Evolutionary conservation across 495 filamentous ascomycete genomes (phyloP).

Genomic region (Xeromyces bisporus): DNA sequence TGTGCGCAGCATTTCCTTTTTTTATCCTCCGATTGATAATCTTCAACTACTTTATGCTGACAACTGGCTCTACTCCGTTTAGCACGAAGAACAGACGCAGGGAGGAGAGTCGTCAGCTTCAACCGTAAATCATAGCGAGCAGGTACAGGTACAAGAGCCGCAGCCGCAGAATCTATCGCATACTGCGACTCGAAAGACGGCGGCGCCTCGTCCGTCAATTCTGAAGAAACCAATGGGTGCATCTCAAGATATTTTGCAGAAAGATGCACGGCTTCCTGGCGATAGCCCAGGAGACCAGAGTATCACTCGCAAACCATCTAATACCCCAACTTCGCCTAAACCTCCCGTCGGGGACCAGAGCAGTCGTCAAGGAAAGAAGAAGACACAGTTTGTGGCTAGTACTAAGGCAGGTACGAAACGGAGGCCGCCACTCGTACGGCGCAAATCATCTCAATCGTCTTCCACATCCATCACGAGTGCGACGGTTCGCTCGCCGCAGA

Average conservation of each 20-base stretch:
- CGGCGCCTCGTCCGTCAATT: conserved; percentile 17
- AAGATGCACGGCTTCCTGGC: too few relatives aligned
- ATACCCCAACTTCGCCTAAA: conserved; percentile 13
- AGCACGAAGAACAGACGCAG: too few relatives aligned
- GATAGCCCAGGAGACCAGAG: conserved; percentile 16
- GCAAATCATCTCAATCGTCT: conserved; percentile 24
- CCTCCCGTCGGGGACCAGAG: conserved; percentile 5
- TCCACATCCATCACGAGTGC: conserved; percentile 1
- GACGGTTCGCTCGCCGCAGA: conserved; percentile 2
- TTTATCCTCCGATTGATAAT: too few relatives aligned
- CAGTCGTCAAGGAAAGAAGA: conserved; percentile 12
- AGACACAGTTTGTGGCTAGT: conserved; percentile 15
- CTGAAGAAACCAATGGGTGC: conserved; percentile 20
- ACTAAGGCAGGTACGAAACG: conserved; percentile 18
- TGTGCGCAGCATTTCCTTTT: conserved; percentile 1
- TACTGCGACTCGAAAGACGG: conserved; percentile 1
- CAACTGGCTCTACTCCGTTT: too few relatives aligned
- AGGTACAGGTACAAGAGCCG: neutral
- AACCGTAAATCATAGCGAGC: too few relatives aligned
- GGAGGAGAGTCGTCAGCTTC: too few relatives aligned
- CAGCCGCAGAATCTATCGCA: conserved; percentile 1
- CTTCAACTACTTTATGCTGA: too few relatives aligned
- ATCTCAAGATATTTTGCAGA: conserved; percentile 20
- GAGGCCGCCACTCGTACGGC: conserved; percentile 25
- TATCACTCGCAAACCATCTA: conserved; percentile 18